Evolutionary conservation across 1,284 basidiomycete genomes (phyloP).

Genomic region (Leccinum ponderosum): DNA sequence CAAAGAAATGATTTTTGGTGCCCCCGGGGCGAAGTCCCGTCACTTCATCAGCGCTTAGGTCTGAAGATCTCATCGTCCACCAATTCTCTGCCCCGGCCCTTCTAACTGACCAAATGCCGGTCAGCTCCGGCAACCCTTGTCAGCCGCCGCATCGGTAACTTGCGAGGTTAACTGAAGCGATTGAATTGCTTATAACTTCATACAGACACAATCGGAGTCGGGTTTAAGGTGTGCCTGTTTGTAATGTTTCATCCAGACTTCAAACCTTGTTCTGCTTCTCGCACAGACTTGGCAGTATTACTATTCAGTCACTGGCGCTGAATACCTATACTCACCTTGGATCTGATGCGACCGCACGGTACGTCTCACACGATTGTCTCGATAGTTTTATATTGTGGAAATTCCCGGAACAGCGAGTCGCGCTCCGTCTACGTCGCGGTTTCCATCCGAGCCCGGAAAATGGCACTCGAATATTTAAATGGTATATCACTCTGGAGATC

Average conservation of each 20-base stretch:
- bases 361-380: constrained; percentile 9
- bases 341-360: constrained; percentile 11
- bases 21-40: background rate
- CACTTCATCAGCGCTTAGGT: background rate
- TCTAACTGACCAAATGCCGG: background rate
- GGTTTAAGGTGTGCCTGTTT: constrained; percentile 25
- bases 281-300: no score
- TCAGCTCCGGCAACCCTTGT: constrained; percentile 5
- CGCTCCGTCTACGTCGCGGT: constrained; percentile 11
- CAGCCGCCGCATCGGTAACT: constrained; percentile 10
- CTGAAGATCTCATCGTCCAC: background rate
- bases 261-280: constrained; percentile 23
- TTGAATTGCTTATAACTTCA: constrained; percentile 28
- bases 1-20: background rate
- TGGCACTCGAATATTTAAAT: background rate
- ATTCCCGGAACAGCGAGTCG: background rate
- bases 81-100: background rate
- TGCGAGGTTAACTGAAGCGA: constrained; percentile 22
- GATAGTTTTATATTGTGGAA: background rate
- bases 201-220: constrained; percentile 15
- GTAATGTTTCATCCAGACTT: constrained; percentile 9
- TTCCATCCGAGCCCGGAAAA: constrained; percentile 16
- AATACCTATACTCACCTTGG: constrained; percentile 1
- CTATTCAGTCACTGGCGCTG: background rate
- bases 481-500: background rate